Percentiles rank a stretch among this genome's conserved stretches.
phyloP scores from a whole-genome alignment of 2,329 filamentous ascomycete species.

The Microdochium nivale region DNA sequence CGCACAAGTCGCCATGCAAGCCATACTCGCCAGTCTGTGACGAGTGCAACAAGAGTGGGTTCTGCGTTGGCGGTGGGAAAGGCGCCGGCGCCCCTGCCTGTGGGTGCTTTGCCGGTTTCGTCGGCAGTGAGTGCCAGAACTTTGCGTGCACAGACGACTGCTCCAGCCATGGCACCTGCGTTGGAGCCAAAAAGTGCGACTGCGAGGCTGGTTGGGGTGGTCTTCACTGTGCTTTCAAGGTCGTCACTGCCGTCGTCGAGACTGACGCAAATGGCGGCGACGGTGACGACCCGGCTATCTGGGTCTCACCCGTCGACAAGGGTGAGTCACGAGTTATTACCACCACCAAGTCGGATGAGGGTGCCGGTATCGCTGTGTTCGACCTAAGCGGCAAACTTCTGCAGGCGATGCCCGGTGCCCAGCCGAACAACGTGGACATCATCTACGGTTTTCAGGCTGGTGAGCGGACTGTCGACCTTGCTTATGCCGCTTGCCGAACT shows the following conservation, averaged over 20 bases:
- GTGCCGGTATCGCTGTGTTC: constrained; percentile 39
- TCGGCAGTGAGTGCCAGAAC: constrained; percentile 22
- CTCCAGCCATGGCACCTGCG: constrained; percentile 29
- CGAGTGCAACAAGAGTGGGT: constrained; percentile 28
- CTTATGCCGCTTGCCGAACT: constrained; percentile 39
- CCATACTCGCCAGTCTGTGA: constrained; percentile 19
- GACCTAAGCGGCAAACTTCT: constrained; percentile 37
- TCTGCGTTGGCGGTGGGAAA: constrained; percentile 15
- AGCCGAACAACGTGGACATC: constrained; percentile 47
- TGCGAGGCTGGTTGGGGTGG: constrained; percentile 35
- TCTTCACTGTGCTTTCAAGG: constrained; percentile 33
- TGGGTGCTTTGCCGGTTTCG: constrained; percentile 34
- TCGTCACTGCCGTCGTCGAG: constrained; percentile 29
- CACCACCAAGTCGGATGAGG: constrained; percentile 39
- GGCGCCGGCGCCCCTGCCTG: constrained; percentile 14
- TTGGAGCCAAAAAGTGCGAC: constrained; percentile 30
- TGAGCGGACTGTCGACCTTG: constrained; percentile 33
- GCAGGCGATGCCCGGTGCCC: constrained; percentile 31
- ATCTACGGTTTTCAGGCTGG: constrained; percentile 39
- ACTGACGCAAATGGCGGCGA: constrained; percentile 34
- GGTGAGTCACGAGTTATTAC: constrained; percentile 39
- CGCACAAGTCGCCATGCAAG: constrained; percentile 15
- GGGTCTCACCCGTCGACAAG: constrained; percentile 31
- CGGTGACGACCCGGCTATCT: constrained; percentile 39
- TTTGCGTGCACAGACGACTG: constrained; percentile 31